Conservation (phyloP, 208 protist genomes). For the Leishmania lainsoni region DNA sequence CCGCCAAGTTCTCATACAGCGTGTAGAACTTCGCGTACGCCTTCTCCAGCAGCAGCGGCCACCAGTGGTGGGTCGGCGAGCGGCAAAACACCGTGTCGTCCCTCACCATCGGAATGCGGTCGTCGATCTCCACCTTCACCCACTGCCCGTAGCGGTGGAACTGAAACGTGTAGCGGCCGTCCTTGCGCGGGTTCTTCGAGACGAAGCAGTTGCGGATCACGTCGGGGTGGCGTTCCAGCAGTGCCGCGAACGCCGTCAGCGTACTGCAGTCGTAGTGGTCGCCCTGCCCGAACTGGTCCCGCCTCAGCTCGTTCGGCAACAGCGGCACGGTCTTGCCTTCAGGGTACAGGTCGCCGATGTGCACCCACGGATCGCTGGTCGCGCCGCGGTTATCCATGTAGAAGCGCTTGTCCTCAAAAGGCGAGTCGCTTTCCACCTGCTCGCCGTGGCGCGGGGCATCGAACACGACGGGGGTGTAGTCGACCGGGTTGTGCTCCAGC, state of each 20-base stretch:
- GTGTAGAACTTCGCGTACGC: constrained; percentile 88
- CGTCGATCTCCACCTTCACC: constrained; percentile 63
- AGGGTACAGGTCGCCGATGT: constrained; percentile 74
- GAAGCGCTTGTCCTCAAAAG: constrained; percentile 61
- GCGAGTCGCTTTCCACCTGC: constrained; percentile 45
- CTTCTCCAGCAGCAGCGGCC: constrained; percentile 74
- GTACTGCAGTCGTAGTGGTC: constrained; percentile 63
- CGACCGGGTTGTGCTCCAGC: constrained; percentile 41
- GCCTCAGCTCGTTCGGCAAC: constrained; percentile 45
- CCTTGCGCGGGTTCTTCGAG: constrained; percentile 52
- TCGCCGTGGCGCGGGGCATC: constrained; percentile 17
- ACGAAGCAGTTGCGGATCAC: constrained; percentile 63
- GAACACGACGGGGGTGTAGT: constrained; percentile 50
- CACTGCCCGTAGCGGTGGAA: constrained; percentile 69
- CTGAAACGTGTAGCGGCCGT: constrained; percentile 67
- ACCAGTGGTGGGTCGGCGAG: constrained; percentile 70
- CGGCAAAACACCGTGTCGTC: constrained; percentile 62
- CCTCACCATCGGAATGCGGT: constrained; percentile 61
- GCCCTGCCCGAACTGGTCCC: constrained; percentile 63
- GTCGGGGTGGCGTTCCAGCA: constrained; percentile 52
- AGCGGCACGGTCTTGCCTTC: constrained; percentile 60
- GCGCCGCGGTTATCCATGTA: constrained; percentile 50
- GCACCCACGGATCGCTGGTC: constrained; percentile 54
- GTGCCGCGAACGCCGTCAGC: constrained; percentile 52
- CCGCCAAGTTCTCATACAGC: constrained; percentile 62